phyloP scores from a whole-genome alignment of 2,329 filamentous ascomycete species.

The Penicillium capsulatum region DNA sequence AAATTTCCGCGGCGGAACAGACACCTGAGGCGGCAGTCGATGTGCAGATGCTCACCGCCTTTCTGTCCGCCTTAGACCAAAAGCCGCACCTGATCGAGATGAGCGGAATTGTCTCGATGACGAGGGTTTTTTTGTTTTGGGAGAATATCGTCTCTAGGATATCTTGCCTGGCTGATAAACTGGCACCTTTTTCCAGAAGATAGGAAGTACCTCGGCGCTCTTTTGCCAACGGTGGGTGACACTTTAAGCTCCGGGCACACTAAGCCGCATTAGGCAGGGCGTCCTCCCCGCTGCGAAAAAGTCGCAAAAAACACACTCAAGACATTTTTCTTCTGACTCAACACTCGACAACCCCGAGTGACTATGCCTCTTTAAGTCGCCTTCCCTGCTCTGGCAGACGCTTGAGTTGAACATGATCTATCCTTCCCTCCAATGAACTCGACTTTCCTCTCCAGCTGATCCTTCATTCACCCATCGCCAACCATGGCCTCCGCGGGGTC shows the following conservation, averaged over 20 bases:
- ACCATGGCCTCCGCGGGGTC: constrained; percentile 36
- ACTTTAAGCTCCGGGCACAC: constrained; percentile 14
- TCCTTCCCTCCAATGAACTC: constrained; percentile 30
- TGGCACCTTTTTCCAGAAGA: too few relatives aligned
- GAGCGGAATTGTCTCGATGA: too few relatives aligned
- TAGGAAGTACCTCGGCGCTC: too few relatives aligned
- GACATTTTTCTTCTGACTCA: constrained; percentile 13
- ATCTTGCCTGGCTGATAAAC: too few relatives aligned
- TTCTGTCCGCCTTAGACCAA: not conserved
- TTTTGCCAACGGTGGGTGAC: too few relatives aligned
- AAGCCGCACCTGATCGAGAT: too few relatives aligned
- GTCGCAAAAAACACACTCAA: constrained; percentile 28
- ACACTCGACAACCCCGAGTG: constrained; percentile 1
- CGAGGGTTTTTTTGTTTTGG: too few relatives aligned
- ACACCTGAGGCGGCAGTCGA: constrained; percentile 23
- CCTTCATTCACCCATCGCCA: constrained; percentile 15
- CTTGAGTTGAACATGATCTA: constrained; percentile 33
- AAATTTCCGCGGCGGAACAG: constrained; percentile 38
- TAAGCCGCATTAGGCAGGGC: constrained; percentile 7
- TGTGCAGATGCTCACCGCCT: too few relatives aligned
- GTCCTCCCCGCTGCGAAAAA: constrained; percentile 27
- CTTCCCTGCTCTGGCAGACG: constrained; percentile 13
- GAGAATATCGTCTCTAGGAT: too few relatives aligned
- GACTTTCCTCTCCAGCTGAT: constrained; percentile 12
- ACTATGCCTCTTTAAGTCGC: constrained; percentile 19